Conservation (phyloP, 73 alveolate species). For the Blepharisma japonicum region DNA sequence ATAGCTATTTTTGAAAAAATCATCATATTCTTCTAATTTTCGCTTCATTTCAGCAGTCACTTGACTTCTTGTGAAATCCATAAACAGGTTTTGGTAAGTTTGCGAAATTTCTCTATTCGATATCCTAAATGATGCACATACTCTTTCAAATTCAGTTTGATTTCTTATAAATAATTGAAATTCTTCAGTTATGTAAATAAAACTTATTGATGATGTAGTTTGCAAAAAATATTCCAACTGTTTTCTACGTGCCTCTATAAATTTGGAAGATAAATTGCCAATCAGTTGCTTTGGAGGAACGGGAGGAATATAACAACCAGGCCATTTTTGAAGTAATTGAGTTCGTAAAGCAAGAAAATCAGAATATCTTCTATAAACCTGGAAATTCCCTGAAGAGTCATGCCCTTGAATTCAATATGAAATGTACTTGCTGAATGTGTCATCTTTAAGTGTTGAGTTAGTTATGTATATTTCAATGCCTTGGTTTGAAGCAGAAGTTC, state of each 20-base stretch:
- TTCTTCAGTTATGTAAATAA: too few species aligned
- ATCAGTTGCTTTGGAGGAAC: conserved; percentile 49
- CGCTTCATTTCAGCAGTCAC: too few species aligned
- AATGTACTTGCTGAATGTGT: conserved; percentile 33
- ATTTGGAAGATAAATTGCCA: conserved; percentile 23
- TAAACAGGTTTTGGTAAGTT: too few species aligned
- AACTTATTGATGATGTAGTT: too few species aligned
- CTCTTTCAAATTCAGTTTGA: too few species aligned
- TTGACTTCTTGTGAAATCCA: too few species aligned
- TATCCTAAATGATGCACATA: too few species aligned
- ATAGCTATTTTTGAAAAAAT: too few species aligned
- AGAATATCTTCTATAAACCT: conserved; percentile 42
- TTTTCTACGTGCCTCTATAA: conserved; percentile 4
- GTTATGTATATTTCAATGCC: not conserved
- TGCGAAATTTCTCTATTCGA: too few species aligned
- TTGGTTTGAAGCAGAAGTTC: too few species aligned
- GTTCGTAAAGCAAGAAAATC: conserved; percentile 46
- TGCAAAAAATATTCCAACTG: conserved; percentile 9
- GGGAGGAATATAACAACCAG: conserved; percentile 61
- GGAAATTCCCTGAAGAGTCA: conserved; percentile 48
- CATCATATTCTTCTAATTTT: too few species aligned
- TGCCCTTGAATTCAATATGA: conserved; percentile 42
- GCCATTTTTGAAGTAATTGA: conserved; percentile 43
- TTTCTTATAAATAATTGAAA: too few species aligned
- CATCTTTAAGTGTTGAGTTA: conserved; percentile 32